Percentiles rank a stretch among this genome's conserved stretches.
Evolutionary conservation across 225 moss, liverwort and hornwort species (phyloP).

Genomic region (Ulota crispa): DNA sequence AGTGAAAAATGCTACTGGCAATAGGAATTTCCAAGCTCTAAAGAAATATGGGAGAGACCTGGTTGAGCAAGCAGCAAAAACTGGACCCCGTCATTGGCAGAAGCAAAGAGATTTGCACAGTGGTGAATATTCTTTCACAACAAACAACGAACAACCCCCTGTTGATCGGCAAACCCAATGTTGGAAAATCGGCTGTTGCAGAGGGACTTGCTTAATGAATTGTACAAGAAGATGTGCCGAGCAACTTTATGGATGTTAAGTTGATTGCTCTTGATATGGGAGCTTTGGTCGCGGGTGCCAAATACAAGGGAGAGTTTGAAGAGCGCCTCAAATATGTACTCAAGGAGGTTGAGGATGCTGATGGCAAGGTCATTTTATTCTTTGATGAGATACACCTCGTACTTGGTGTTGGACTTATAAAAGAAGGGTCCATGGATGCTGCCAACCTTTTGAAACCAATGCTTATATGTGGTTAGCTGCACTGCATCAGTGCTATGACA

Average conservation of each 20-base stretch:
- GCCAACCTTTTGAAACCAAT: conserved; percentile 94
- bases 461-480: conserved; percentile 89
- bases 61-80: no score
- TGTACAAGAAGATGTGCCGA: conserved; percentile 82
- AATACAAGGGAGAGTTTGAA: conserved; percentile 91
- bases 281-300: conserved; percentile 85
- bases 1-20: no score
- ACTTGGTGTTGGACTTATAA: conserved; percentile 75
- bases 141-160: no score
- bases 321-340: conserved; percentile 85
- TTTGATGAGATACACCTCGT: conserved; percentile 97
- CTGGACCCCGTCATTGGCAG: no score
- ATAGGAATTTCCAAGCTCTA: no score
- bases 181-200: conserved; percentile 93
- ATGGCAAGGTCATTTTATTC: conserved; percentile 84
- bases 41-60: no score
- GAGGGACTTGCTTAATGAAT: conserved; percentile 94
- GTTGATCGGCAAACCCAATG: conserved; percentile 88
- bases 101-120: no score
- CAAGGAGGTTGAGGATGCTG: conserved; percentile 91
- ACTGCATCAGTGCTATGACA: conserved; percentile 90
- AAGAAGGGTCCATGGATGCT: conserved; percentile 96
- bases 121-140: no score
- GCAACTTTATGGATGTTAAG: conserved; percentile 79
- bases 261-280: conserved; percentile 89